Percentiles rank a stretch among this genome's conserved stretches.
These are phyloP conservation scores for Aspergillus ustus DNA, from an alignment of 2,329 filamentous ascomycete genomes.

Conservation along the genomic window DNA sequence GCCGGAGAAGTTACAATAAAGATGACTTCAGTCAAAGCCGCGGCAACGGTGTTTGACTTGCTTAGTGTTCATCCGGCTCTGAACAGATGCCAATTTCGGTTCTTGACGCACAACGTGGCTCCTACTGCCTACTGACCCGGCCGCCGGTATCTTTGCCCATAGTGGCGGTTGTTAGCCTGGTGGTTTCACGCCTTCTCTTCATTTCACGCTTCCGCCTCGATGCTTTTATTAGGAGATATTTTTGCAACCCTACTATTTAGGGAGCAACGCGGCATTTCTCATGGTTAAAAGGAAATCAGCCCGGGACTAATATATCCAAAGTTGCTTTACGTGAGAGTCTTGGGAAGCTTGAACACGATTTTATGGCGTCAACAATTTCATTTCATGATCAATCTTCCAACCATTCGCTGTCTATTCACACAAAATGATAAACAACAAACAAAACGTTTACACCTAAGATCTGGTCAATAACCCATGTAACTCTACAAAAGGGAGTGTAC, in stretches of 20 bases:
- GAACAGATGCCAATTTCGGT: conserved; percentile 21
- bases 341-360: background rate
- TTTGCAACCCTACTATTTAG: conserved; percentile 5
- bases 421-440: background rate
- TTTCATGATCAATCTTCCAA: background rate
- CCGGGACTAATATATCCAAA: background rate
- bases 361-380: background rate
- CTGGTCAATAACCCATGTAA: background rate
- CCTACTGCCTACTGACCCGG: background rate
- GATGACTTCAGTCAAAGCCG: conserved; percentile 29
- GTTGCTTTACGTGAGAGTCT: background rate
- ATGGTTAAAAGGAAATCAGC: background rate
- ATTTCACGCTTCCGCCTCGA: background rate
- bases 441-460: background rate
- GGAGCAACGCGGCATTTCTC: background rate
- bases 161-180: background rate
- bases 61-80: conserved; percentile 22
- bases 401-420: background rate
- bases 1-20: conserved; percentile 20
- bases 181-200: background rate
- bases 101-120: conserved; percentile 17
- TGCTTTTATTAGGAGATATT: background rate
- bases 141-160: background rate
- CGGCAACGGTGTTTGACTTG: conserved; percentile 19
- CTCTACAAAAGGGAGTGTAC: background rate